Evolutionary conservation across 805 yeast genomes (phyloP).

Genomic region (Cyberlindnera mississippiensis): DNA sequence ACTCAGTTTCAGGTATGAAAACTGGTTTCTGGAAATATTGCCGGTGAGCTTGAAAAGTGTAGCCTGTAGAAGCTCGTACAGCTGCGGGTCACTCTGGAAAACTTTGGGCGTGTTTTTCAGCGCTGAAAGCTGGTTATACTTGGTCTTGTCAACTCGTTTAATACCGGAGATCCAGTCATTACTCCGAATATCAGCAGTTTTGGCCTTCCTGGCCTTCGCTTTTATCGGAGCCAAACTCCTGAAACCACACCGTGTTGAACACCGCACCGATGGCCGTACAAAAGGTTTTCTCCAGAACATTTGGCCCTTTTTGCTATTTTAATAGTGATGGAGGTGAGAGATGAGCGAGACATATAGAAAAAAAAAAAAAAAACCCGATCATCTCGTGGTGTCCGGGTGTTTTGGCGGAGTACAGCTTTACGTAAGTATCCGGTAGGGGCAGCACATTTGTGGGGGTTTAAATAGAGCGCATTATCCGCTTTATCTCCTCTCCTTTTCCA

Average conservation of each 20-base stretch:
- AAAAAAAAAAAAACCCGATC: too few relatives aligned
- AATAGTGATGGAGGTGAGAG: too few relatives aligned
- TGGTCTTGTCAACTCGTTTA: not conserved
- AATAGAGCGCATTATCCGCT: not conserved
- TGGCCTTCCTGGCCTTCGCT: too few relatives aligned
- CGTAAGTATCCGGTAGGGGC: too few relatives aligned
- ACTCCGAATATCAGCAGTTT: not conserved
- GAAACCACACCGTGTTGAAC: too few relatives aligned
- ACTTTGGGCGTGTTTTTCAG: not conserved
- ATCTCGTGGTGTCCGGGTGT: conserved; percentile 1
- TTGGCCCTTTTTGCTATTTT: too few relatives aligned
- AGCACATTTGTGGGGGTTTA: not conserved
- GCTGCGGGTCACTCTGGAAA: not conserved
- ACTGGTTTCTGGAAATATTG: not conserved
- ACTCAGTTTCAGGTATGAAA: not conserved
- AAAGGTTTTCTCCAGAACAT: too few relatives aligned
- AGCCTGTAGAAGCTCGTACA: conserved; percentile 1
- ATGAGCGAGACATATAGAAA: too few relatives aligned
- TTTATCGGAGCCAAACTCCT: too few relatives aligned
- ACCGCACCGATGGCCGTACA: too few relatives aligned
- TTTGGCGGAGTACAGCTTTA: too few relatives aligned
- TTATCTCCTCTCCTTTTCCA: not conserved
- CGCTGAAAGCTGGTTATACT: not conserved
- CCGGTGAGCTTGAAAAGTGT: conserved; percentile 2
- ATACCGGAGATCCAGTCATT: conserved; percentile 11